Evolutionary conservation across 306 rosid genomes (phyloP).

Genomic region (Canavalia gladiata): DNA sequence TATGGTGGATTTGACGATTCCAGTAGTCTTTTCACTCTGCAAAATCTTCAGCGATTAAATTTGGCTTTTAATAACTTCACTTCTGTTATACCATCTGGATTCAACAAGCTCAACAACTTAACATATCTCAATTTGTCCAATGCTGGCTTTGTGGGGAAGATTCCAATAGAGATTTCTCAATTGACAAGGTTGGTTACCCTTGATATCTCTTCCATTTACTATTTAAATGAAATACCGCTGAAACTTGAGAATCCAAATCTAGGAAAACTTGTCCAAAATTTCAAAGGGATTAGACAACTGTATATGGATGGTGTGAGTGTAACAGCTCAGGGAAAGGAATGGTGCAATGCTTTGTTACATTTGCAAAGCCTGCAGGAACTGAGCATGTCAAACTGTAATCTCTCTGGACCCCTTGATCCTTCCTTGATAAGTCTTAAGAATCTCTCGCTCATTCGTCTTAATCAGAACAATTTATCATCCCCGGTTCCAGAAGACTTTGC

Average conservation of each 20-base stretch:
- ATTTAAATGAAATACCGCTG: neutral
- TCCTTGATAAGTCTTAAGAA: slow-evolving; percentile 27
- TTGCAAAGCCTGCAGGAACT: slow-evolving; percentile 44
- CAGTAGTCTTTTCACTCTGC: slow-evolving; percentile 52
- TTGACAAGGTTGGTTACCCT: slow-evolving; percentile 53
- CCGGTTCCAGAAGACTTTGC: slow-evolving; percentile 47
- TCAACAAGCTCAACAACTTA: slow-evolving; percentile 47
- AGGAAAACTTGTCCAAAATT: slow-evolving; percentile 36
- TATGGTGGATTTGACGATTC: slow-evolving; percentile 44
- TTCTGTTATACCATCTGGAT: slow-evolving; percentile 46
- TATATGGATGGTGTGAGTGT: slow-evolving; percentile 60
- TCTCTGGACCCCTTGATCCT: slow-evolving; percentile 51
- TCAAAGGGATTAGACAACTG: slow-evolving; percentile 48
- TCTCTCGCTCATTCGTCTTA: slow-evolving; percentile 46
- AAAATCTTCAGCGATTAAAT: slow-evolving; percentile 44
- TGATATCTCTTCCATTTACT: slow-evolving; percentile 45
- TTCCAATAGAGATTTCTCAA: slow-evolving; percentile 51
- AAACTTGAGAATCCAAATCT: slow-evolving; percentile 36
- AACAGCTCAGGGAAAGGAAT: slow-evolving; percentile 52
- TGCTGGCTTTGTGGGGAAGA: slow-evolving; percentile 54
- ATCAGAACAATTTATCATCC: slow-evolving; percentile 44
- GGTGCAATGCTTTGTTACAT: slow-evolving; percentile 54
- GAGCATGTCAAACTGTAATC: slow-evolving; percentile 53
- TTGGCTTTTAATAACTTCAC: slow-evolving; percentile 37
- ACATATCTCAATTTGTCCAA: slow-evolving; percentile 44